Percentiles rank a stretch among this genome's conserved stretches.
Evolutionary conservation across 768 basidiomycete genomes (phyloP).

Genomic region (Pleurotus tuoliensis): DNA sequence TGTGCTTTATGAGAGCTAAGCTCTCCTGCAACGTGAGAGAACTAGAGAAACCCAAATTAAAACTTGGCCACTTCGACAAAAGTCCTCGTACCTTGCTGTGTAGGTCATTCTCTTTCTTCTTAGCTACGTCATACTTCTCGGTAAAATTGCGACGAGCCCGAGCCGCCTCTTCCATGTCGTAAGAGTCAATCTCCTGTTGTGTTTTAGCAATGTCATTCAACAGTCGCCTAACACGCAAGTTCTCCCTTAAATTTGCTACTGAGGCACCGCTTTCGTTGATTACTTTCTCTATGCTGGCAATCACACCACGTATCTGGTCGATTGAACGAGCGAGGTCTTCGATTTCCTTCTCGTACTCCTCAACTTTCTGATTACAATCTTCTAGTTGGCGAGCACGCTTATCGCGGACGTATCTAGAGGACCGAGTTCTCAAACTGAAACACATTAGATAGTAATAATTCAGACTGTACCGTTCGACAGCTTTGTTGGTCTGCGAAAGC

Average conservation of each 20-base stretch:
- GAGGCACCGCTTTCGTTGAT: slow-evolving; percentile 72
- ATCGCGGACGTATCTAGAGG: slow-evolving; percentile 66
- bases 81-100: slow-evolving; percentile 53
- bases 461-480: slow-evolving; percentile 55
- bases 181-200: slow-evolving; percentile 65
- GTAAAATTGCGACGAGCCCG: slow-evolving; percentile 84
- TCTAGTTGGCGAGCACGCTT: slow-evolving; percentile 57
- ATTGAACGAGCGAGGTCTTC: slow-evolving; percentile 32
- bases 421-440: neutral
- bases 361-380: slow-evolving; percentile 55
- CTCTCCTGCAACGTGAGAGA: slow-evolving; percentile 80
- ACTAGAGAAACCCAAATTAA: slow-evolving; percentile 35
- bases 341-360: slow-evolving; percentile 34
- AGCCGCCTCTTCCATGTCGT: slow-evolving; percentile 84
- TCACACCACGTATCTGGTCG: slow-evolving; percentile 34
- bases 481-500: slow-evolving; percentile 55
- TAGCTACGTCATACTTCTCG: slow-evolving; percentile 67
- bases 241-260: slow-evolving; percentile 73
- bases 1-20: slow-evolving; percentile 69
- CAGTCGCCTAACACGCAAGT: slow-evolving; percentile 72
- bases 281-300: slow-evolving; percentile 68
- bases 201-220: slow-evolving; percentile 61
- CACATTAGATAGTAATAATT: neutral
- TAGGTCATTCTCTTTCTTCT: slow-evolving; percentile 68
- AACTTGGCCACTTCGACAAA: neutral